Conservation (phyloP, 768 basidiomycete genomes). For the Epithele typhae region DNA sequence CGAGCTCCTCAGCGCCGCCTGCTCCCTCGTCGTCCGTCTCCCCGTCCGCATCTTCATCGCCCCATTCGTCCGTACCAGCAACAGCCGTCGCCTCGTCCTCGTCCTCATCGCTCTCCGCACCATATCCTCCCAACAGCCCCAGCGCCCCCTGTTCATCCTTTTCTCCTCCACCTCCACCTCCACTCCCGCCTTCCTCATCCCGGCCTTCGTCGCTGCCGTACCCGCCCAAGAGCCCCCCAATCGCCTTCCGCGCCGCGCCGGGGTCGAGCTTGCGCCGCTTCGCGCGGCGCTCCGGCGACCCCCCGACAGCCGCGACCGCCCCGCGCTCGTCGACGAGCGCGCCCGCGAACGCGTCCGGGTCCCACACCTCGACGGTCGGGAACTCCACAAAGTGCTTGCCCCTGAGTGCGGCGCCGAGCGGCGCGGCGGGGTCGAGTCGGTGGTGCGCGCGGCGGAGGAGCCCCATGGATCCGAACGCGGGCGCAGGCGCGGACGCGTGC, state of each 20-base stretch:
- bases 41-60: conserved; percentile 31
- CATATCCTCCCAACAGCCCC: conserved; percentile 40
- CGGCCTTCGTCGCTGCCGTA: conserved; percentile 51
- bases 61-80: conserved; percentile 26
- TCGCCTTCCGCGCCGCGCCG: conserved; percentile 49
- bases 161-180: too few relatives aligned
- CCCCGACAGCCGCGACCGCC: conserved; percentile 29
- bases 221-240: conserved; percentile 52
- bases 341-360: conserved; percentile 55
- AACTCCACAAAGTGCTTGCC: conserved; percentile 76
- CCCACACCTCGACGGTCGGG: conserved; percentile 77
- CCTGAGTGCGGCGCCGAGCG: conserved; percentile 46
- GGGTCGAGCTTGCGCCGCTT: conserved; percentile 58
- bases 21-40: conserved; percentile 31
- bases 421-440: conserved; percentile 46
- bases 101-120: conserved; percentile 43
- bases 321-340: conserved; percentile 55
- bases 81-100: background rate
- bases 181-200: conserved; percentile 29
- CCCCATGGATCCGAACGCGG: conserved; percentile 19
- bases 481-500: conserved; percentile 2
- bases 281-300: conserved; percentile 27
- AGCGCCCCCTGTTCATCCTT: conserved; percentile 32
- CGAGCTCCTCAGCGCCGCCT: conserved; percentile 34
- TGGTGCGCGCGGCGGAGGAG: conserved; percentile 40